Conservation (phyloP, 805 yeast species). For the Saccharomycodes ludwigii region DNA sequence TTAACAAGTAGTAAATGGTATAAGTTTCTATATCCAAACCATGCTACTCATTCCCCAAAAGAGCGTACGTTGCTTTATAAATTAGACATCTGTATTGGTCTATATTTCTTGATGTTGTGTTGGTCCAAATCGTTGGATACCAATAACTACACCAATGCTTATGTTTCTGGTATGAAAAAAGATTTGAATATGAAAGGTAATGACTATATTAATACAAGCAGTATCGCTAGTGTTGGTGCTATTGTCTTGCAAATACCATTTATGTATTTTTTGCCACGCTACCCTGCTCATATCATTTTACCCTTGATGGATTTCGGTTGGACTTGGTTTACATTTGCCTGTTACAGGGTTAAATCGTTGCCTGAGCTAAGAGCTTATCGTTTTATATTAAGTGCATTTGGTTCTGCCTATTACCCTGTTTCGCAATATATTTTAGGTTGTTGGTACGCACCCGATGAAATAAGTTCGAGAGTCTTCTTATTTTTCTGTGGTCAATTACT, state of each 20-base stretch:
- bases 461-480: slow-evolving; percentile 49
- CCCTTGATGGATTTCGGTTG: slow-evolving; percentile 52
- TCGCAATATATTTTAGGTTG: slow-evolving; percentile 48
- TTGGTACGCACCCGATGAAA: slow-evolving; percentile 49
- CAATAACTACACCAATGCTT: slow-evolving; percentile 52
- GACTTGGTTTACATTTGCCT: slow-evolving; percentile 53
- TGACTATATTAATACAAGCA: slow-evolving; percentile 49
- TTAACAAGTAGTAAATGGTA: slow-evolving; percentile 15
- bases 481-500: slow-evolving; percentile 40
- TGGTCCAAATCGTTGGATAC: slow-evolving; percentile 60
- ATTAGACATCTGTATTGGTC: slow-evolving; percentile 42
- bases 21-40: slow-evolving; percentile 23
- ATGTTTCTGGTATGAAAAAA: slow-evolving; percentile 51
- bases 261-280: slow-evolving; percentile 43
- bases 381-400: slow-evolving; percentile 57
- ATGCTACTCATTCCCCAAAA: slow-evolving; percentile 28
- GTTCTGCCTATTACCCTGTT: slow-evolving; percentile 56
- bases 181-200: slow-evolving; percentile 48
- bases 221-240: slow-evolving; percentile 48
- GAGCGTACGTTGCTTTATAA: slow-evolving; percentile 35
- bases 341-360: slow-evolving; percentile 37
- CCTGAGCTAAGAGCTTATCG: slow-evolving; percentile 47
- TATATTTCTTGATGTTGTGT: slow-evolving; percentile 46
- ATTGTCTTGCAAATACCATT: slow-evolving; percentile 56
- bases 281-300: slow-evolving; percentile 35